Base-by-base conservation (phyloP, 1,284 basidiomycete species). In the Ceratobasidium sp. region DNA sequence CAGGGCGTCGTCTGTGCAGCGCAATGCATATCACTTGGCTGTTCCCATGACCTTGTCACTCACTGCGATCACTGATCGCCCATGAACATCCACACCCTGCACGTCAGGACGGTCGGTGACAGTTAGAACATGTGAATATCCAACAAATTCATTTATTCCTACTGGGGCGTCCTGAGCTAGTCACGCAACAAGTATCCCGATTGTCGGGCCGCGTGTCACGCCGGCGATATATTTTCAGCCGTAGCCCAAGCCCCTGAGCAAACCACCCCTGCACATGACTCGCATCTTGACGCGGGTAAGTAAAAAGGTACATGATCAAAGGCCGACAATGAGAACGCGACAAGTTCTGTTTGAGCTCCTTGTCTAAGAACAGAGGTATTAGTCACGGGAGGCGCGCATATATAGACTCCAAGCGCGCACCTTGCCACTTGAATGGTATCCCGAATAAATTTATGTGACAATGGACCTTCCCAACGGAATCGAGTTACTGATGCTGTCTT, bases 201-300 rank as follows among this genome's bases (percentile, higher is more conserved):
- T 27, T 16, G 47, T 47, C 49, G 59, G 44, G 25, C 59, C 33
- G 29, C 33, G 33, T 11, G 49, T 62, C 49, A 50, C 30, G 21
- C 29, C 27, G 58, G 44, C 42, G 39, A 11, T 39, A 47, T 29
- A 36, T 36, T 23, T 49, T 62, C 59, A 42, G 59, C 59, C 19
- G 41, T 1, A 9, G 59, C 49, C 47, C 59, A 52, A 5, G 5
- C 59, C 47, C 47, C 59, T 62, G 49, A 14, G 23, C 21, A 23
- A 14, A 47, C 46, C 36, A 42, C 49, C 30, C 59, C 59, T 50
- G 49, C 59, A 62, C 59, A 47, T 47, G 59, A n/a, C 36, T 62
- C 33, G 30, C 21, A 52, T 29, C 47, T 19, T 2, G 59, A 13
- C 47, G 21, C 4, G 8, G 19, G 21, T 14, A 23, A 2, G 29